Percentiles rank a stretch among this genome's conserved stretches.
phyloP scores from a whole-genome alignment of 1,139 yeast genomes.

The Suhomyces anneliseae region DNA sequence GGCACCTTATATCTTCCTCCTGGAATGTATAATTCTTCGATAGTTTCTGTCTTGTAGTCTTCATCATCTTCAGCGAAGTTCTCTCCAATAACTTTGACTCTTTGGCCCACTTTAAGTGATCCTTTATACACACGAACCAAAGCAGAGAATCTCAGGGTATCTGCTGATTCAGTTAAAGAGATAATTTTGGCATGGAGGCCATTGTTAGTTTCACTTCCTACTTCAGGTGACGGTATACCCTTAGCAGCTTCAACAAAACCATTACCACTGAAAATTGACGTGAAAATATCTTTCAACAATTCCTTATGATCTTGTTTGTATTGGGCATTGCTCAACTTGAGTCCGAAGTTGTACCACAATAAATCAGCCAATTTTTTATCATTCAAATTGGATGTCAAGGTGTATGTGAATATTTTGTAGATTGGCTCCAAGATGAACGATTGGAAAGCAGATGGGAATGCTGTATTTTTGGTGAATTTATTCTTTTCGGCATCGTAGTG shows the following conservation, averaged over 20 bases:
- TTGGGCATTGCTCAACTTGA: constrained; percentile 38
- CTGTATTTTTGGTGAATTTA: constrained; percentile 41
- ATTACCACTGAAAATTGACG: constrained; percentile 50
- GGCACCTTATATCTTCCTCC: constrained; percentile 72
- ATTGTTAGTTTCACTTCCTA: no score
- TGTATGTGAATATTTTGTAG: constrained; percentile 68
- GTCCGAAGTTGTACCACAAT: constrained; percentile 48
- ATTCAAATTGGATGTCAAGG: constrained; percentile 55
- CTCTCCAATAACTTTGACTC: constrained; percentile 60
- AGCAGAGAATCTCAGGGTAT: constrained; percentile 49
- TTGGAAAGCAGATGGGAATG: constrained; percentile 55
- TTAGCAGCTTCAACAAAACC: constrained; percentile 57
- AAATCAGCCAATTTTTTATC: constrained; percentile 37
- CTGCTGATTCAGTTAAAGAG: constrained; percentile 57
- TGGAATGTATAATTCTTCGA: constrained; percentile 56
- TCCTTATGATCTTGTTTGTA: constrained; percentile 57
- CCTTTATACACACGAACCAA: constrained; percentile 69
- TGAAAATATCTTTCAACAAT: constrained; percentile 55
- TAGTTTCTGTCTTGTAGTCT: constrained; percentile 47
- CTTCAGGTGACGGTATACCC: constrained; percentile 2
- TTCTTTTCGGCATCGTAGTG: constrained; percentile 47
- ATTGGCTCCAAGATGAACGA: constrained; percentile 75
- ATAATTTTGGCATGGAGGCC: constrained; percentile 39
- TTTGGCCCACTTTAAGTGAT: constrained; percentile 44
- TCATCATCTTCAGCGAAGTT: constrained; percentile 51